phyloP scores from a whole-genome alignment of 805 yeast species.

The Yarrowia divulgata region DNA sequence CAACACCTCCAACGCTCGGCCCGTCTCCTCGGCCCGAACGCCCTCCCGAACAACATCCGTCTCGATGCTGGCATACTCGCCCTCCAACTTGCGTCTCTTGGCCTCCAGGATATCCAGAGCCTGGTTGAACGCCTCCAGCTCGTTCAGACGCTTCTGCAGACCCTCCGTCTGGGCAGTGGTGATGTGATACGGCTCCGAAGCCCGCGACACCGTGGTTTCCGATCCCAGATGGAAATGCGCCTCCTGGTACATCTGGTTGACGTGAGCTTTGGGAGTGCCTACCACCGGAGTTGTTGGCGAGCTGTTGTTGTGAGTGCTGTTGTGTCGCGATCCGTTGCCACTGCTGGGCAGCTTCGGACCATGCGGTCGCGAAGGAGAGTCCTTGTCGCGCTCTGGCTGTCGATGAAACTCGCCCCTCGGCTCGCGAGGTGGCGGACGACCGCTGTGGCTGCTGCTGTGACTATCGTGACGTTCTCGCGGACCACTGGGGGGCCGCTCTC shows the following conservation, averaged over 20 bases:
- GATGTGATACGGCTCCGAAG: constrained; percentile 13
- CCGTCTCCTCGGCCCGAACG: constrained; percentile 20
- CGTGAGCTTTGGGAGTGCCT: background rate
- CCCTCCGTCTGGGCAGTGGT: constrained; percentile 1
- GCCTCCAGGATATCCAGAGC: constrained; percentile 20
- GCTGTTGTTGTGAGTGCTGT: background rate
- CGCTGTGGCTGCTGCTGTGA: background rate
- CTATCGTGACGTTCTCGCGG: constrained; percentile 26
- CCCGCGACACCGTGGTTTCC: constrained; percentile 9
- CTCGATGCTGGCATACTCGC: constrained; percentile 19
- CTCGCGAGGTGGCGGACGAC: constrained; percentile 14
- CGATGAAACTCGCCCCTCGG: constrained; percentile 7
- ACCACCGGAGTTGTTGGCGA: background rate
- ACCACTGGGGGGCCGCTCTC: constrained; percentile 12
- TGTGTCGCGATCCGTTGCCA: constrained; percentile 16
- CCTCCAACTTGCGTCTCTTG: constrained; percentile 14
- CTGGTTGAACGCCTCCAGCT: constrained; percentile 33
- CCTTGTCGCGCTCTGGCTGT: background rate
- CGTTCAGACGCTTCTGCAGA: constrained; percentile 4
- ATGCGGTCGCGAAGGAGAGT: constrained; percentile 2
- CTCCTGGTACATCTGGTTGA: constrained; percentile 8
- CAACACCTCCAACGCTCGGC: constrained; percentile 6
- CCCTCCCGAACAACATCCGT: constrained; percentile 20
- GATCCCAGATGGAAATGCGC: background rate
- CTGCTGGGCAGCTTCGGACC: background rate